Evolutionary conservation across 2,329 filamentous ascomycete genomes (phyloP), one percentile per base, ranked within the genome.

Genomic region (Fusarium longipes): DNA sequence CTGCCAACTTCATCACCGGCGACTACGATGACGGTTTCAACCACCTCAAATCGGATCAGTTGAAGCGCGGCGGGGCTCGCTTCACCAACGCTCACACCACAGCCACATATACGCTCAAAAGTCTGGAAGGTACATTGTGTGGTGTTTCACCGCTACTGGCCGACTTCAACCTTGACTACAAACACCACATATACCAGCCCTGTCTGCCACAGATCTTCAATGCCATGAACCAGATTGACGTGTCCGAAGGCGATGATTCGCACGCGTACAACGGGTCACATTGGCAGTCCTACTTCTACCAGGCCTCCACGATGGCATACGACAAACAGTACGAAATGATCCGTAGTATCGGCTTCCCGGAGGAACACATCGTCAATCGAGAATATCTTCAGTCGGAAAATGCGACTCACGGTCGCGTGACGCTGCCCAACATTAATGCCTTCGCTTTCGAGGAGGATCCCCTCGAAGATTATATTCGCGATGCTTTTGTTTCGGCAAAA

Each of bases 61-160:
- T 60, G 15, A 67, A 67, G 30, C 71, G 76, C 0, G 81, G 81
- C 32, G 81, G 81, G 4, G 70, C 81, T 52, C 81, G 73, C 38
- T 77, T 74, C 45, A 80, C 78, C 10, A 80, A 78, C 33, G 80
- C 77, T 3, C 77, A 78, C 48, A 82, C 81, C 1, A 75, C 80
- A 2, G 75, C 74, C 5, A 82, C 81, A 0, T 82, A 81, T 36
- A 83, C 81, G 0, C 70, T 82, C 24, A 83, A 83, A 64, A 81
- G 79, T 51, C 43, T 82, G 7, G 73, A 76, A 1, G 81, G 79
- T 8, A 80, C 78, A 5, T 63, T 82, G 4, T 83, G 81, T 39
- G 81, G 81, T n/a, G 65, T 82, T 32, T 75, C 73, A 0, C 80
- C 81, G 1, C 63, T 83, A 32, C 70, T 81, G 6, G 77, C 75